Evolutionary conservation across 352 stramenopile genomes (phyloP), one percentile per base, ranked within the genome.

Genomic region (Pythium guiyangense): DNA sequence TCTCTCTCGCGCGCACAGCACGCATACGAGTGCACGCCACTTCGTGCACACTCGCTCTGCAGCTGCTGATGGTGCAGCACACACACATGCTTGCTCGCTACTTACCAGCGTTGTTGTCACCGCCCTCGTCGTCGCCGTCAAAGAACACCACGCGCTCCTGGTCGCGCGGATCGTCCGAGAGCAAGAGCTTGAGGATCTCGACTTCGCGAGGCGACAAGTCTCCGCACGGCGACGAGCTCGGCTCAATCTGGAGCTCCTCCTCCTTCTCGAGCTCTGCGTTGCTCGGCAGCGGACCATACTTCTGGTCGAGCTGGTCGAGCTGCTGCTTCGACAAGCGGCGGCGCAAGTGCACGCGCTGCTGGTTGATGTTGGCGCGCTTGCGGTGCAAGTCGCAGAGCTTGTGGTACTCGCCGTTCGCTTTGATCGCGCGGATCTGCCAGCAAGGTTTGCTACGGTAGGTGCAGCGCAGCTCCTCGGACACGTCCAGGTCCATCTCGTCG

Each of bases 361-460:
- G 62, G 52, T 68, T 68, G 26, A 62, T 52, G 42, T 67, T 70
- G 5, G 64, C 64, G 14, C 53, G 53, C 18, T 64, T 47, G 22
- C 64, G 64, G 18, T 70, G 64, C 22, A 62, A 49, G n/a, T 68
- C 64, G 51, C 64, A 70, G 42, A 67, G 52, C 29, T 64, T 70
- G 60, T 70, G 64, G 39, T 65, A 31, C 20, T 64, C 60, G 45
- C 64, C 64, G 31, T 64, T 70, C 6, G 46, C 48, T 40, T 84
- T 84, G 34, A 78, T 49, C 18, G 70, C 70, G 52, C 74, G 74
- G 31, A 25, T 45, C 43, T 69, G 70, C 46, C 35, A 67, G 52
- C 74, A 85, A n/a, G 70, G 69, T 45, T 85, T 85, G 68, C 68
- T 82, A 29, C 64, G 70, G 50, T 85, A 85, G 5, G 51, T 57